Evolutionary conservation across 1,139 yeast genomes (phyloP), one percentile per base, ranked within the genome.

Genomic region (Geotrichum phurueaensis): DNA sequence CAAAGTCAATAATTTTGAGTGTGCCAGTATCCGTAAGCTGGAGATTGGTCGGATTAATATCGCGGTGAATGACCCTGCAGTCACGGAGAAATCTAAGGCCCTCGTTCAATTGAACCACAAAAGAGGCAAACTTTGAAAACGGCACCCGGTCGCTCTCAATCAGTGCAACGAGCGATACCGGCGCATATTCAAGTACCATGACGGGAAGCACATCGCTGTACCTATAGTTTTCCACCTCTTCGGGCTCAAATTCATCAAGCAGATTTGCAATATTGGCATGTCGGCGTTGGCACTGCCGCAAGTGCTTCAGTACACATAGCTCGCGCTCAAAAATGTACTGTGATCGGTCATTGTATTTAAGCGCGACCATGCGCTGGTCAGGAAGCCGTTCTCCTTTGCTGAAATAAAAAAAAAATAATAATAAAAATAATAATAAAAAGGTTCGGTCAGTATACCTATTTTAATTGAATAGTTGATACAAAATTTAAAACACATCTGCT

Each of bases 61-160:
- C 99, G 66, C 99, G 86, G 75, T 94, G 99, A 59, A 94, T 81
- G 12, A 94, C 97, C 63, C 96, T 80, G 71, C 91, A 91, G 69
- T 91, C 97, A 73, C 94, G 99, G 70, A 98, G 92, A 72, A 90
- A 94, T 79, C 87, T 83, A 58, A 92, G 85, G 1, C 99, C 99
- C 69, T 87, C 87, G 60, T 94, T 79, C 62, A 94, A 76, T 75
- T 94, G 99, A 78, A 86, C 91, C 90, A 90, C 91, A 73, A 94
- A 94, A 58, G 91, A 85, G 75, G 90, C 90, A 60, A 92, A 36
- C 12, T 43, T 45, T 3, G 54, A 20, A 49, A 60, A 60, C 10
- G 63, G 63, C 12, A 56, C 22, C 18, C 57, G 13, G 25, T 18
- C 50, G 23, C 57, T 47, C 22, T 60, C 63, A 5, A 60, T 15